phyloP scores from a whole-genome alignment of 1,284 basidiomycete genomes.

The Cutaneotrichosporon mucoides region DNA sequence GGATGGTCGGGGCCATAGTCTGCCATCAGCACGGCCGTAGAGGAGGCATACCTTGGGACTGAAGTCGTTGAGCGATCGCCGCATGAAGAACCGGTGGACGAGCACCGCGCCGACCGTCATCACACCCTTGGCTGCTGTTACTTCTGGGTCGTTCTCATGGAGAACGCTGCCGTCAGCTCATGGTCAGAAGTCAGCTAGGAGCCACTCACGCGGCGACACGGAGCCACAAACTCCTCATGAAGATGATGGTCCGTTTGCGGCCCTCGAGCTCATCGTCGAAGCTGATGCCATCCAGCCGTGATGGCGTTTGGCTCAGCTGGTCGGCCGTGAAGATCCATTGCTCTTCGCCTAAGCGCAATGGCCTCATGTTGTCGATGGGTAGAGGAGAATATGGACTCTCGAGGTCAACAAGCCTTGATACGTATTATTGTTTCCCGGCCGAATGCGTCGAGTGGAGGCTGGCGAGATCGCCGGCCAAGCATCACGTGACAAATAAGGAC shows the following conservation, averaged over 20 bases:
- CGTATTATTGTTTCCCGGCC: too few relatives aligned
- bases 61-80: constrained; percentile 78
- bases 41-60: constrained; percentile 45
- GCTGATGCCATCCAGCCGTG: constrained; percentile 26
- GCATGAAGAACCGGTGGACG: constrained; percentile 94
- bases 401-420: background rate
- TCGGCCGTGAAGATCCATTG: constrained; percentile 38
- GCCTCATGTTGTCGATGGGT: constrained; percentile 23
- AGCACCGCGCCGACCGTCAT: constrained; percentile 81
- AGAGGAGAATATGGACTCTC: background rate
- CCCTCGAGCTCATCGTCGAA: constrained; percentile 29
- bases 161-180: background rate
- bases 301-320: constrained; percentile 31
- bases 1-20: constrained; percentile 83
- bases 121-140: constrained; percentile 23
- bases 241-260: constrained; percentile 27
- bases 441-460: too few relatives aligned
- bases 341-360: constrained; percentile 23
- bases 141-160: constrained; percentile 16
- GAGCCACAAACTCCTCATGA: constrained; percentile 15
- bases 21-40: constrained; percentile 40
- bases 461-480: too few relatives aligned
- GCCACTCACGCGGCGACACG: constrained; percentile 10
- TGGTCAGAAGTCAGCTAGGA: too few relatives aligned
- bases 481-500: too few relatives aligned